Conservation (phyloP, 2,329 filamentous ascomycete genomes). For the Cytospora piceicola region DNA sequence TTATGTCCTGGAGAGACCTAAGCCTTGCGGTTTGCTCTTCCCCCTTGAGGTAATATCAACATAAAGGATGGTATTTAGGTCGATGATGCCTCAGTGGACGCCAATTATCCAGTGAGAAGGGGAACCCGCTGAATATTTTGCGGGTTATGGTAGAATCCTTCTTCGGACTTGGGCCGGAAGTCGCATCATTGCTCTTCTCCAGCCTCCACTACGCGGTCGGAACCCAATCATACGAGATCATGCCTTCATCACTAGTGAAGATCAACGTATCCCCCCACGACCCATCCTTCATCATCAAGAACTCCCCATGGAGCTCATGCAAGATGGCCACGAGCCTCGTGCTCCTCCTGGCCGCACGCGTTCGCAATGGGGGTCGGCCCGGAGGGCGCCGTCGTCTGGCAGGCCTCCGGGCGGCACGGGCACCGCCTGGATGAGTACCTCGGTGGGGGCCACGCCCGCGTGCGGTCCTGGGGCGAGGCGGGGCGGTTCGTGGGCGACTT, state of each 20-base stretch:
- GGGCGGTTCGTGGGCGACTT: background rate
- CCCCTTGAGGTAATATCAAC: background rate
- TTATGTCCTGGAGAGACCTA: background rate
- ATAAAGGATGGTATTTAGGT: background rate
- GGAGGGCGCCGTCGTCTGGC: background rate
- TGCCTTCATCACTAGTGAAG: background rate
- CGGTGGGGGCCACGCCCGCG: background rate
- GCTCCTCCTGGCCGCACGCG: background rate
- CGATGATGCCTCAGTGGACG: background rate
- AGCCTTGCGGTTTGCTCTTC: background rate
- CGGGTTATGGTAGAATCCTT: background rate
- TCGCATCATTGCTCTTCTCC: background rate
- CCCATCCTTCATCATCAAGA: background rate
- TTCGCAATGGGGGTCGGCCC: background rate
- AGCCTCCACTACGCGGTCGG: background rate
- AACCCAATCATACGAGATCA: background rate
- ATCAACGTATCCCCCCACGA: background rate
- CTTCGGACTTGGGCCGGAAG: background rate
- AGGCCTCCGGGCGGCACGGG: background rate
- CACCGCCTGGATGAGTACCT: constrained; percentile 3
- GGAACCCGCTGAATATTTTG: background rate
- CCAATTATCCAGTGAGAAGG: background rate
- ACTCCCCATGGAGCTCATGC: background rate
- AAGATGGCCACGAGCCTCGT: background rate
- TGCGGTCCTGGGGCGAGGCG: background rate